phyloP scores from a whole-genome alignment of 257 asterid species.

The Solanum arcanum region DNA sequence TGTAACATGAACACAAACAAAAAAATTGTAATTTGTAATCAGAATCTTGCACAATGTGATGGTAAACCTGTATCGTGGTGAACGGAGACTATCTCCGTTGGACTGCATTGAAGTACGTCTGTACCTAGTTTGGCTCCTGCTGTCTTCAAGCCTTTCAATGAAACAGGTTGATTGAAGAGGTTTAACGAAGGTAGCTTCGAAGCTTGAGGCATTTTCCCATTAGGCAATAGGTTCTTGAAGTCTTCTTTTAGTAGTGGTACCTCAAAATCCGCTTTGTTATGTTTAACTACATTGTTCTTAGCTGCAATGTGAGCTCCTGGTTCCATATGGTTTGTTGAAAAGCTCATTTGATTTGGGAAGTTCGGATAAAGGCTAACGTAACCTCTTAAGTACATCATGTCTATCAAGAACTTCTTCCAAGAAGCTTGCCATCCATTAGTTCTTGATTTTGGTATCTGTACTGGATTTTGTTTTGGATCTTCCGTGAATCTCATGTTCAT shows the following conservation, averaged over 20 bases:
- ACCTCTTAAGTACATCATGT: constrained; percentile 91
- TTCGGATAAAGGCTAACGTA: constrained; percentile 84
- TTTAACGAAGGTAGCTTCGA: constrained; percentile 71
- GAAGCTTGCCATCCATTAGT: constrained; percentile 99
- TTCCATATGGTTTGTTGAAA: constrained; percentile 95
- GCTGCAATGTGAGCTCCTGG: constrained; percentile 94
- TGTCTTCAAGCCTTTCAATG: constrained; percentile 70
- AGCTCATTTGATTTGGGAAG: constrained; percentile 84
- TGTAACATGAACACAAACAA: not conserved
- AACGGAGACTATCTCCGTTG: constrained; percentile 38
- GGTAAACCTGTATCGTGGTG: constrained; percentile 64
- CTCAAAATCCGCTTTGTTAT: constrained; percentile 71
- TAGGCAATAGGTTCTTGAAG: constrained; percentile 48
- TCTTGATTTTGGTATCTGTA: constrained; percentile 88
- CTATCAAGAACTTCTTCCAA: constrained; percentile 89
- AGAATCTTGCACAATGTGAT: constrained; percentile 71
- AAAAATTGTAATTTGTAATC: constrained; percentile 1
- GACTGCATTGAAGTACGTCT: constrained; percentile 66
- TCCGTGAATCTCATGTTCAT: constrained; percentile 90
- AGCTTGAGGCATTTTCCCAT: constrained; percentile 76
- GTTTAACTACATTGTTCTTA: constrained; percentile 61
- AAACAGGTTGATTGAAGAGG: constrained; percentile 76
- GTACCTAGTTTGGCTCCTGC: constrained; percentile 80
- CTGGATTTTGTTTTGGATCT: constrained; percentile 77
- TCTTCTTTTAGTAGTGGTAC: constrained; percentile 74